These are phyloP conservation scores for Thelonectria blattea DNA, from an alignment of 2,329 filamentous ascomycete species.

Conservation along the genomic window DNA sequence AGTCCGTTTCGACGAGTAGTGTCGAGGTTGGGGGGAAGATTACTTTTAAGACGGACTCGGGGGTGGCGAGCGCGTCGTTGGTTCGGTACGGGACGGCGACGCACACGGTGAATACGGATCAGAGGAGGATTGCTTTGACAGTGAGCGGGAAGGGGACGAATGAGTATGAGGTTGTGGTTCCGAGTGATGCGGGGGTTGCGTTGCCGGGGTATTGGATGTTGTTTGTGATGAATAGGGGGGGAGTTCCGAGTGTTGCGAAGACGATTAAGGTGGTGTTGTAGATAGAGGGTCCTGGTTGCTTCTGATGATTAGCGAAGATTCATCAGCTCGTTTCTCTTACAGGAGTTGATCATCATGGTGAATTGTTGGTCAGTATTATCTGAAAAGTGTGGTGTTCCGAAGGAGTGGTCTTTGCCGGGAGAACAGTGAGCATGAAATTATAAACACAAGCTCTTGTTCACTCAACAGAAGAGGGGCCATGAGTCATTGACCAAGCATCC, in stretches of 20 bases:
- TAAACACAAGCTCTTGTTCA: too few species aligned
- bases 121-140: conserved; percentile 22
- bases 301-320: too few species aligned
- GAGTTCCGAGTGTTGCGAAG: conserved; percentile 28
- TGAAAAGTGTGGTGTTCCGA: too few species aligned
- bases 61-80: conserved; percentile 12
- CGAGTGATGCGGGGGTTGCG: conserved; percentile 25
- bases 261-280: neutral
- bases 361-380: too few species aligned
- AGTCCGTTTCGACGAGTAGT: neutral
- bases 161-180: conserved; percentile 22
- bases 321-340: too few species aligned
- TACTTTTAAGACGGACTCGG: conserved; percentile 6
- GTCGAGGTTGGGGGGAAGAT: conserved; percentile 18
- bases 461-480: too few species aligned
- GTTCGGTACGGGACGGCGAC: conserved; percentile 27
- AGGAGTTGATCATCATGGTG: too few species aligned
- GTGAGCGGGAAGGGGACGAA: conserved; percentile 9
- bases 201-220: conserved; percentile 33
- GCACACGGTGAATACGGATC: conserved; percentile 29
- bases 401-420: too few species aligned
- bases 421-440: too few species aligned
- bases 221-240: conserved; percentile 28
- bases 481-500: too few species aligned
- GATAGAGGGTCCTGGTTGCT: too few species aligned